Conservation (phyloP, 805 yeast species). For the Starmerella bombi region DNA sequence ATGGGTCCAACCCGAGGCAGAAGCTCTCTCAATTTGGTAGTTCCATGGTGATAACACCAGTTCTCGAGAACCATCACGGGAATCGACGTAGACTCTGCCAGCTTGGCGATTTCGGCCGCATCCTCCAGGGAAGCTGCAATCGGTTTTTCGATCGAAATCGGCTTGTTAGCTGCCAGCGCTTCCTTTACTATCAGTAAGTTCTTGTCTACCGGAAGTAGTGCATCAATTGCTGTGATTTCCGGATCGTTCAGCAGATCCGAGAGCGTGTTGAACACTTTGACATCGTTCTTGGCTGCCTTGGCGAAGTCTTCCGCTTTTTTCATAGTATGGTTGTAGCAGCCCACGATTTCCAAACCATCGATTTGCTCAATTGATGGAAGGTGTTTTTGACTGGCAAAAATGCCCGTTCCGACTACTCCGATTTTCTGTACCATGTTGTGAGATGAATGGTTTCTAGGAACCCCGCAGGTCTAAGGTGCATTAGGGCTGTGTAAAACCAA, state of each 20-base stretch:
- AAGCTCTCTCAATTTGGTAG: conserved; percentile 40
- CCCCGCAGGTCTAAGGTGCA: too few species aligned
- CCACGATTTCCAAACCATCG: conserved; percentile 42
- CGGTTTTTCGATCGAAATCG: conserved; percentile 79
- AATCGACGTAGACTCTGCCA: conserved; percentile 46
- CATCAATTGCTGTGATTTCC: conserved; percentile 67
- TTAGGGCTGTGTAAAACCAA: too few species aligned
- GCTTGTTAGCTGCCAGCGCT: conserved; percentile 64
- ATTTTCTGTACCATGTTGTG: conserved; percentile 1
- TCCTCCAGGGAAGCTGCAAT: conserved; percentile 74
- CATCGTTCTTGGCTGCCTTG: conserved; percentile 34
- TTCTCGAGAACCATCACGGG: conserved; percentile 76
- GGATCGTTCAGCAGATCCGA: conserved; percentile 56
- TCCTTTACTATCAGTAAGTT: conserved; percentile 55
- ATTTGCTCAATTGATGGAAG: conserved; percentile 50
- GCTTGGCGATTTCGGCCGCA: conserved; percentile 63
- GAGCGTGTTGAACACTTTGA: conserved; percentile 44
- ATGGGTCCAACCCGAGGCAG: conserved; percentile 60
- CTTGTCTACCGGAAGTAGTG: conserved; percentile 75
- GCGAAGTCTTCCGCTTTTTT: conserved; percentile 77
- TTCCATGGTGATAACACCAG: conserved; percentile 62
- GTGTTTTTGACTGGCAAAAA: conserved; percentile 76
- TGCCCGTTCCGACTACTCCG: conserved; percentile 27
- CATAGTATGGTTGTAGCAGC: conserved; percentile 73
- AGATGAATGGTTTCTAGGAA: too few species aligned